Evolutionary conservation across 2,329 filamentous ascomycete species (phyloP).

Genomic region (Fusarium sambucinum): DNA sequence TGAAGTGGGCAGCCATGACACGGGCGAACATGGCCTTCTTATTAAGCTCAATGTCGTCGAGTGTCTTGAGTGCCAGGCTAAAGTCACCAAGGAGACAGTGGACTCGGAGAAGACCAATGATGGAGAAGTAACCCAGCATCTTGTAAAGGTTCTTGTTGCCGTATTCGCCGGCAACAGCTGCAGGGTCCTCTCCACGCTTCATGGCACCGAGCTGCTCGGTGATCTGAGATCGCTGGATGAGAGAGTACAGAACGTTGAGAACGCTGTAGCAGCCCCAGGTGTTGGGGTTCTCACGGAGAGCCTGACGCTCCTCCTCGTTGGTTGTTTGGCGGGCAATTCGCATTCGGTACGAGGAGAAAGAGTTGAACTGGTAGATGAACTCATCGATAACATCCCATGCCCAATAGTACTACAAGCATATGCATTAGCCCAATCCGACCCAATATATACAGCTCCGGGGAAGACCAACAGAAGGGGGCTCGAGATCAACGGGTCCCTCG

Average conservation of each 20-base stretch:
- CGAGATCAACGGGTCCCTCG: slow-evolving; percentile 96
- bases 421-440: slow-evolving; percentile 38
- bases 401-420: slow-evolving; percentile 85
- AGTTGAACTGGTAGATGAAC: slow-evolving; percentile 99
- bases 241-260: slow-evolving; percentile 98
- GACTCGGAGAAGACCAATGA: slow-evolving; percentile 95
- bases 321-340: slow-evolving; percentile 84
- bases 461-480: slow-evolving; percentile 88
- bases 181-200: slow-evolving; percentile 92
- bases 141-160: slow-evolving; percentile 94
- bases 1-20: slow-evolving; percentile 99
- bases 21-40: slow-evolving; percentile 99
- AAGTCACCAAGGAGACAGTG: slow-evolving; percentile 98
- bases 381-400: slow-evolving; percentile 99
- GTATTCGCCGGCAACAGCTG: slow-evolving; percentile 92
- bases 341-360: slow-evolving; percentile 97
- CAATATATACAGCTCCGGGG: slow-evolving; percentile 23
- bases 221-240: slow-evolving; percentile 98
- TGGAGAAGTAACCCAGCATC: slow-evolving; percentile 99
- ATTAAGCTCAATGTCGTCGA: slow-evolving; percentile 99
- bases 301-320: slow-evolving; percentile 91
- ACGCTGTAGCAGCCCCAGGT: slow-evolving; percentile 99
- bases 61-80: slow-evolving; percentile 96
- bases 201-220: slow-evolving; percentile 95
- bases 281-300: slow-evolving; percentile 96